These are phyloP conservation scores for Chytridium lagenaria DNA, from an alignment of 371 early-diverging fungal genomes.

Conservation along the genomic window DNA sequence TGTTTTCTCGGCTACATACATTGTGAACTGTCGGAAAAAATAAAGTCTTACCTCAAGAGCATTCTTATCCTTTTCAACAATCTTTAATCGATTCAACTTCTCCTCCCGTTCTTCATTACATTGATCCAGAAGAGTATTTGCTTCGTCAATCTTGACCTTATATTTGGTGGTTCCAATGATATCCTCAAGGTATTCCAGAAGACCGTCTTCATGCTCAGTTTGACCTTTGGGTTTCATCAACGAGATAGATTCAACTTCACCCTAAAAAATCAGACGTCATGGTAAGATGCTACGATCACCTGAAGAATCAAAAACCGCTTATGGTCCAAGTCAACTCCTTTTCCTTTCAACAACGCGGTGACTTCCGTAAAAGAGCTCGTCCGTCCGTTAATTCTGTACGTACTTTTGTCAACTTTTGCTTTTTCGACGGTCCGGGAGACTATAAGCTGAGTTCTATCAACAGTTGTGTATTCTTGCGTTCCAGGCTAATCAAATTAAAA, in stretches of 20 bases:
- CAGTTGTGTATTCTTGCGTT: conserved; percentile 64
- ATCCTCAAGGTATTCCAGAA: conserved; percentile 99
- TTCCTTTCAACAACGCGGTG: conserved; percentile 78
- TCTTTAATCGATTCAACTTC: conserved; percentile 81
- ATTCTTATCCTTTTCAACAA: conserved; percentile 82
- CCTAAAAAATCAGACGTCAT: conserved; percentile 58
- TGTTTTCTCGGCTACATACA: conserved; percentile 70
- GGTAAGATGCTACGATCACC: conserved; percentile 37
- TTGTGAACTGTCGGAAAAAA: not conserved
- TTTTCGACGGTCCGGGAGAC: conserved; percentile 75
- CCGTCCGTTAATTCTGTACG: conserved; percentile 73
- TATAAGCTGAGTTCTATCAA: conserved; percentile 76
- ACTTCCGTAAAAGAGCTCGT: conserved; percentile 83
- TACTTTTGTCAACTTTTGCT: conserved; percentile 47
- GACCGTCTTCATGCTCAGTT: conserved; percentile 92
- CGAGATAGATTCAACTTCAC: conserved; percentile 99
- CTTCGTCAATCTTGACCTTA: conserved; percentile 87
- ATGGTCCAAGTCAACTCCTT: conserved; percentile 98
- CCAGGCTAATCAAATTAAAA: conserved; percentile 53
- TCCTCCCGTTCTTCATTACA: conserved; percentile 82
- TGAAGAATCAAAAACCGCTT: conserved; percentile 99
- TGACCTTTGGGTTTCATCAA: conserved; percentile 98
- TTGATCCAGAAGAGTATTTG: conserved; percentile 69
- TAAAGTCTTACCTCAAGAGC: conserved; percentile 63
- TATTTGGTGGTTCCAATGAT: conserved; percentile 97